Conservation (phyloP, 371 early-diverging fungal species). For the Apophysomyces sp. region DNA sequence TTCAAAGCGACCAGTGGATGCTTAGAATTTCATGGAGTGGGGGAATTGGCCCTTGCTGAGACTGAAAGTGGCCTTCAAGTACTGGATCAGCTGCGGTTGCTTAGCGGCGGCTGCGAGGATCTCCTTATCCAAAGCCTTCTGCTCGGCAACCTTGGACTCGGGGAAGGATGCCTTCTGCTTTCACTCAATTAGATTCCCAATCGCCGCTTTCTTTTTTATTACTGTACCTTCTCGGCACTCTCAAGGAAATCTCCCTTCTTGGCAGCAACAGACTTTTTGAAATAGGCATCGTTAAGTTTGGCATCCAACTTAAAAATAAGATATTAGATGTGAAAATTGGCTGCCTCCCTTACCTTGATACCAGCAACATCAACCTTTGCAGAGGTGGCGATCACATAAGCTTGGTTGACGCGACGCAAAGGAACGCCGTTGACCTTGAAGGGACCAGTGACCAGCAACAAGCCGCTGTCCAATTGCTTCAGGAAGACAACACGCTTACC, state of each 20-base stretch:
- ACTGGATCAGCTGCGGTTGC: slow-evolving; percentile 28
- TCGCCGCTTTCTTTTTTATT: no score
- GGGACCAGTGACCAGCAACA: slow-evolving; percentile 94
- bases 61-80: slow-evolving; percentile 81
- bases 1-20: no score
- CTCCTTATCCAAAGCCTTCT: slow-evolving; percentile 81
- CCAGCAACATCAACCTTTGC: slow-evolving; percentile 87
- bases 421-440: slow-evolving; percentile 97
- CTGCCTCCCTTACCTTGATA: slow-evolving; percentile 39
- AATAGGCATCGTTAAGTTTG: no score
- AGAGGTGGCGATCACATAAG: slow-evolving; percentile 96
- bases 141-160: slow-evolving; percentile 69
- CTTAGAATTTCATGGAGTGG: slow-evolving; percentile 88
- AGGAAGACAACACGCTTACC: slow-evolving; percentile 97
- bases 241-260: neutral
- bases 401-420: slow-evolving; percentile 94
- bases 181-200: neutral
- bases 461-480: slow-evolving; percentile 90
- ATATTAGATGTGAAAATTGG: neutral
- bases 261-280: neutral
- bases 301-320: no score
- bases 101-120: no score
- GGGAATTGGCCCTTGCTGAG: slow-evolving; percentile 92
- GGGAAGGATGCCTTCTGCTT: slow-evolving; percentile 55
- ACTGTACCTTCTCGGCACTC: no score